phyloP scores from a whole-genome alignment of 148 eudicot genomes.

The Nepenthes gracilis region DNA sequence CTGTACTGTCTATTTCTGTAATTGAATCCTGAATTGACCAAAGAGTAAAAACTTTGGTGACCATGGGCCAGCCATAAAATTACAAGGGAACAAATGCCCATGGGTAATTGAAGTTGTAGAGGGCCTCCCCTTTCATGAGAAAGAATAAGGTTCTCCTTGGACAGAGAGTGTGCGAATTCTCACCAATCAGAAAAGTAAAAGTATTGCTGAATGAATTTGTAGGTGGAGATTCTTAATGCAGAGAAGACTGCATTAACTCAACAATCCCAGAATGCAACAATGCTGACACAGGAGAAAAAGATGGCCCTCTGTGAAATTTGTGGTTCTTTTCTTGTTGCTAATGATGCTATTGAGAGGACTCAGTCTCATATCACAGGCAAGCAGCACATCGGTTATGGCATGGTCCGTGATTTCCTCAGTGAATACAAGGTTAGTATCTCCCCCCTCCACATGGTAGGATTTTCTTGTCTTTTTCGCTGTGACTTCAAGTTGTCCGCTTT shows the following conservation, averaged over 20 bases:
- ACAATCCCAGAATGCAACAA: conserved; percentile 51
- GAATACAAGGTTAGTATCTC: conserved; percentile 56
- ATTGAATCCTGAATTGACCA: no score
- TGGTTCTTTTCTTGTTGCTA: conserved; percentile 91
- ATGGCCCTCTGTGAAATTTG: conserved; percentile 97
- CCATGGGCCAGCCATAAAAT: no score
- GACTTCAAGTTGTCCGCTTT: not conserved
- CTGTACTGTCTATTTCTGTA: no score
- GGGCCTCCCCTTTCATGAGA: no score
- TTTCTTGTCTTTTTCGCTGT: not conserved
- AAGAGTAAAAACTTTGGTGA: no score
- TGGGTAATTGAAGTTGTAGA: no score
- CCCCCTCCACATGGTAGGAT: not conserved
- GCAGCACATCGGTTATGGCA: conserved; percentile 95
- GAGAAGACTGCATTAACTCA: conserved; percentile 68
- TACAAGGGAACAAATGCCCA: no score
- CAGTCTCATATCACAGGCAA: conserved; percentile 96
- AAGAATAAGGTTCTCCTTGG: no score
- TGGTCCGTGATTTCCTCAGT: conserved; percentile 73
- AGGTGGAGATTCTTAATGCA: conserved; percentile 85
- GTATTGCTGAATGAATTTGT: conserved; percentile 7
- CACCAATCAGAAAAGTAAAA: no score
- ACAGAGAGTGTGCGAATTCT: no score
- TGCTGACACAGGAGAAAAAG: conserved; percentile 94
- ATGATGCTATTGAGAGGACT: conserved; percentile 92